Evolutionary conservation across 2,329 filamentous ascomycete species (phyloP).

Genomic region (Penicillium crustosum): DNA sequence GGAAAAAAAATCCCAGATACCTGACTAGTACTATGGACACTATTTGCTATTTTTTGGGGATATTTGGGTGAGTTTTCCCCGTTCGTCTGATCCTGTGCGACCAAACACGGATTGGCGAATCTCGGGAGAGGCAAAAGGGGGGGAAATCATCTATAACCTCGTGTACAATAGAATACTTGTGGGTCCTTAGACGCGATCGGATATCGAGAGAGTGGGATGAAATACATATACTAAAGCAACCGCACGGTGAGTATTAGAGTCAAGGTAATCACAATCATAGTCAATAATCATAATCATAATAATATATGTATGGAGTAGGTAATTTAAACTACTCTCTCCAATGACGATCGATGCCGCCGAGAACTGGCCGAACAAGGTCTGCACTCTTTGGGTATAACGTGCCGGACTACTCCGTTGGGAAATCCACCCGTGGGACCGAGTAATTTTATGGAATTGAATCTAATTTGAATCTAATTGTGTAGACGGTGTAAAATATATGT

Average conservation of each 20-base stretch:
- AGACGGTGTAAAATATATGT: too few relatives aligned
- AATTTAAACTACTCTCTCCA: constrained; percentile 27
- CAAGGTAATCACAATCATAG: not conserved
- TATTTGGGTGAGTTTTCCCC: constrained; percentile 5
- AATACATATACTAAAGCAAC: not conserved
- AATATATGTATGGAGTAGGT: too few relatives aligned
- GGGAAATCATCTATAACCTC: not conserved
- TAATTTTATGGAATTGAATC: not conserved
- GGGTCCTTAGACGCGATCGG: not conserved
- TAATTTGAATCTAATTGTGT: too few relatives aligned
- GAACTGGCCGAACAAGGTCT: constrained; percentile 24
- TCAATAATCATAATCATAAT: too few relatives aligned
- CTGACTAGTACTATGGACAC: not conserved
- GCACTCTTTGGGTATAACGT: constrained; percentile 21
- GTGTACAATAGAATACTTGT: not conserved
- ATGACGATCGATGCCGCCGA: constrained; percentile 24
- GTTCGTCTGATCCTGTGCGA: constrained; percentile 9
- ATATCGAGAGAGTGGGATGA: not conserved
- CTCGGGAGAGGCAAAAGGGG: constrained; percentile 4
- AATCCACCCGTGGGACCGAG: not conserved
- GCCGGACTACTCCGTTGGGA: constrained; percentile 9
- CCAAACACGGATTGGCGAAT: constrained; percentile 4
- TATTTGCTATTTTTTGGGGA: not conserved
- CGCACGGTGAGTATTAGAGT: not conserved
- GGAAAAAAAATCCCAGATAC: not conserved